Conservation (phyloP, 2,329 filamentous ascomycete species). For the Rutstroemia sp. region DNA sequence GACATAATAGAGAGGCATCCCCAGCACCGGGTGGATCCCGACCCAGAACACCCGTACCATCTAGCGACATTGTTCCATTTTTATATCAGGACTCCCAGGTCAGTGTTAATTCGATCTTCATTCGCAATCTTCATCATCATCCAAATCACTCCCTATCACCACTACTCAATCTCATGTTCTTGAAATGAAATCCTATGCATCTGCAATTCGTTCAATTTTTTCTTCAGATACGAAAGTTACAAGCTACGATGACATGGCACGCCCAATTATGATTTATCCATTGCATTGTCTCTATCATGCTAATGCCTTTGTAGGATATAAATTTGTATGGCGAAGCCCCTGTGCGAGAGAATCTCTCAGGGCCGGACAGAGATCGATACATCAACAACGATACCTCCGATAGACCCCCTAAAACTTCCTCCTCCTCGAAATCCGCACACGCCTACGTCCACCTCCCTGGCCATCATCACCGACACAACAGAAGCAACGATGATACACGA, state of each 20-base stretch:
- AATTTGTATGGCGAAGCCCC: constrained; percentile 71
- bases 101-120: constrained; percentile 32
- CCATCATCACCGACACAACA: constrained; percentile 60
- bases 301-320: constrained; percentile 52
- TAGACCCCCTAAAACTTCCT: constrained; percentile 53
- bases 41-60: constrained; percentile 77
- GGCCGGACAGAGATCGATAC: constrained; percentile 63
- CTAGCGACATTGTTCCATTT: constrained; percentile 95
- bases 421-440: constrained; percentile 52
- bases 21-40: constrained; percentile 57
- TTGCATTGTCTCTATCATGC: constrained; percentile 10
- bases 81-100: constrained; percentile 82
- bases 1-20: constrained; percentile 53
- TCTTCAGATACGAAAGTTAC: constrained; percentile 1
- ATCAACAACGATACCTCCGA: constrained; percentile 38
- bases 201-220: constrained; percentile 7
- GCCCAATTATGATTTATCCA: background rate
- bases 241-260: constrained; percentile 8
- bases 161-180: background rate
- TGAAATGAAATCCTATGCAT: constrained; percentile 9
- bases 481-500: constrained; percentile 58
- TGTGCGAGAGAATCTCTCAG: constrained; percentile 61
- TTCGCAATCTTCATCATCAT: constrained; percentile 3
- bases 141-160: background rate
- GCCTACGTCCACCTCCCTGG: constrained; percentile 56